These are phyloP conservation scores for Gynostemma pentaphyllum DNA, from an alignment of 306 rosid species.

Conservation along the genomic window DNA sequence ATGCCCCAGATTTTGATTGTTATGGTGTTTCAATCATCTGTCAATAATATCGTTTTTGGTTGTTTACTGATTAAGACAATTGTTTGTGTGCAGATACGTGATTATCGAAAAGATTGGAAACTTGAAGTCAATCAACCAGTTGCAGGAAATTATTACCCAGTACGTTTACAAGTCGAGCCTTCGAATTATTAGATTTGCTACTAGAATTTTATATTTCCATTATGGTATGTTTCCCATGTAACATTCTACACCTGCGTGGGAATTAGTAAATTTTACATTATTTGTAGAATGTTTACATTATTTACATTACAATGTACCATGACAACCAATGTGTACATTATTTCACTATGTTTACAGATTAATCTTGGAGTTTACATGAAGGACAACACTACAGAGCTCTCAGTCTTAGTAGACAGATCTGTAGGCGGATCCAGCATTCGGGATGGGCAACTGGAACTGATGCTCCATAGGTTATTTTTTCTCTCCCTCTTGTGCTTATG, in stretches of 20 bases:
- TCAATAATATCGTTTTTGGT: background rate
- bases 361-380: slow-evolving; percentile 32
- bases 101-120: slow-evolving; percentile 68
- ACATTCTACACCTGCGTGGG: background rate
- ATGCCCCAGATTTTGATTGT: background rate
- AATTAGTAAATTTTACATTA: too few relatives aligned
- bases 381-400: slow-evolving; percentile 24
- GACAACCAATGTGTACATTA: background rate
- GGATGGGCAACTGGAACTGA: slow-evolving; percentile 37
- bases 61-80: background rate
- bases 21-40: background rate
- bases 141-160: slow-evolving; percentile 92
- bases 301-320: too few relatives aligned
- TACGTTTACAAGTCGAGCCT: slow-evolving; percentile 18
- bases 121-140: slow-evolving; percentile 75
- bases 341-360: slow-evolving; percentile 14
- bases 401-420: slow-evolving; percentile 30
- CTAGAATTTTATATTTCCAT: background rate
- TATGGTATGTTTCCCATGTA: background rate
- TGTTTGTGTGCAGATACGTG: slow-evolving; percentile 46
- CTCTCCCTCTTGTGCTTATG: background rate
- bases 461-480: slow-evolving; percentile 31
- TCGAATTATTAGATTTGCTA: background rate
- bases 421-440: slow-evolving; percentile 31
- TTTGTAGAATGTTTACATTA: too few relatives aligned